Percentiles rank a stretch among this genome's conserved stretches.
Evolutionary conservation across 139 green algal genomes (phyloP).

Genomic region (Chlorella sorokiniana): DNA sequence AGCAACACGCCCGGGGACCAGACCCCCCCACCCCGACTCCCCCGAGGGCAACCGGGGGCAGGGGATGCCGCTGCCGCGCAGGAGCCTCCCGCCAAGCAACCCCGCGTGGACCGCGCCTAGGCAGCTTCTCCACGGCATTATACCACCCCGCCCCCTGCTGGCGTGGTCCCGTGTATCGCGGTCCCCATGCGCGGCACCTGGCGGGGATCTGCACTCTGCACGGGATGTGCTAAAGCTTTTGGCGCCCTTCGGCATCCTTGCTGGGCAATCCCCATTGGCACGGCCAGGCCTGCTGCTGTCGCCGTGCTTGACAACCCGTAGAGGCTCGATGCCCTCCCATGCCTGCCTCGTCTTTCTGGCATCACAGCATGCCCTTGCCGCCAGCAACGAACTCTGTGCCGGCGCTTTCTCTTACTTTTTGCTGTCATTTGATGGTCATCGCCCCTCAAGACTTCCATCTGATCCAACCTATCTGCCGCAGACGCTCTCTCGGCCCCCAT

Average conservation of each 20-base stretch:
- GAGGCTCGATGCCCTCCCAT: no score
- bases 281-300: no score
- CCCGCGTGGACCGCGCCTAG: background rate
- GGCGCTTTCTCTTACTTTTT: background rate
- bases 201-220: no score
- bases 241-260: background rate
- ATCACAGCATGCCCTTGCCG: no score
- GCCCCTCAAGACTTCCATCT: no score
- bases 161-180: background rate
- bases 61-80: background rate
- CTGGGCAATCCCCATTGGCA: no score
- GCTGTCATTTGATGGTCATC: background rate
- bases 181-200: background rate
- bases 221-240: background rate
- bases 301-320: no score
- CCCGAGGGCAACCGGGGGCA: background rate
- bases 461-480: no score
- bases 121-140: background rate
- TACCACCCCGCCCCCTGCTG: background rate
- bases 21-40: background rate
- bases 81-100: background rate
- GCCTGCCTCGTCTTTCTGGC: no score
- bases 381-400: no score
- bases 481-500: no score
- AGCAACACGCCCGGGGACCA: constrained; percentile 53